Evolutionary conservation across 208 protist genomes (phyloP), one percentile per base, ranked within the genome.

Genomic region (Leishmania guyanensis): DNA sequence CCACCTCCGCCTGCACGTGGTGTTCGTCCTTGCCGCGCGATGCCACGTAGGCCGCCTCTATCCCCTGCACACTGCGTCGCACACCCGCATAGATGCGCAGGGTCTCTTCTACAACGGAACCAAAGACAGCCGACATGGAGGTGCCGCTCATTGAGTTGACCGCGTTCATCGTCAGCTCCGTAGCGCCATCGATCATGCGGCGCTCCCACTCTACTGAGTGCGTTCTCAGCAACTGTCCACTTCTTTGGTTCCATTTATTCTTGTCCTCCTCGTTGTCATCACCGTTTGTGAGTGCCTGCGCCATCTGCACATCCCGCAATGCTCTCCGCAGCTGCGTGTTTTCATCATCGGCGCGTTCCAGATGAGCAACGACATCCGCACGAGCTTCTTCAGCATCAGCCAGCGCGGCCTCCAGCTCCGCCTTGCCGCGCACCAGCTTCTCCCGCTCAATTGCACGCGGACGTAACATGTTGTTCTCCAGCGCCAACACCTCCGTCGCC

Each of bases 81-180:
- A 82, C 87, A 8, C 82, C 80, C 29, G 77, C 71, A 79, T 92
- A 90, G 43, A 95, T 53, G 66, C 85, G 80, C 71, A 91, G 60
- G 26, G 88, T 91, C 58, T 91, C 84, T 72, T 92, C 88, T 4
- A 90, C 86, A 9, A 94, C 82, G 71, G 88, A 82, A 33, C 87
- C 90, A 66, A 93, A 89, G 33, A 77, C 83, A 46, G 70, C 81
- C 16, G 89, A 77, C 77, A 93, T 80, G 64, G 91, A 80, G 26
- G 86, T 74, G 22, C 89, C 86, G 4, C 87, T 86, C 75, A 96
- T 93, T 17, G 93, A 87, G 46, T 89, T 81, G 3, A 96, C 91
- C 16, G 91, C 87, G 69, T 92, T 88, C 65, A 93, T 82, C 33
- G 88, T 82, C 17, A 96, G 83, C 16, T 79, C 83, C 10, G 88